phyloP scores from a whole-genome alignment of 495 filamentous ascomycete genomes.

The Penicillium paxilli region DNA sequence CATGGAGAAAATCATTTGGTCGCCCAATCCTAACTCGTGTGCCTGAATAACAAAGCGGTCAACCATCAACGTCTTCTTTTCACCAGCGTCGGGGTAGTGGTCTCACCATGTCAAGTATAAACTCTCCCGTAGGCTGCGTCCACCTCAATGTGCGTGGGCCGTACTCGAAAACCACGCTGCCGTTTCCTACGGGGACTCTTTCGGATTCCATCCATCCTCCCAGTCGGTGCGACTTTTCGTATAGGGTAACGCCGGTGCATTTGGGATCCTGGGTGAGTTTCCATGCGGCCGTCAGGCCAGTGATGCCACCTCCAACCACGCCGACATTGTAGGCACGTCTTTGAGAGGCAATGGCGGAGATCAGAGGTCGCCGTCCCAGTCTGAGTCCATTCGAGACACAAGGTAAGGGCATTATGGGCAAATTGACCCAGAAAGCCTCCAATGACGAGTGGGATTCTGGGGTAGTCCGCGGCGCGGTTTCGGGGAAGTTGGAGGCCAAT shows the following conservation, averaged over 20 bases:
- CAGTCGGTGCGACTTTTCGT: slow-evolving; percentile 65
- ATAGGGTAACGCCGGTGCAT: slow-evolving; percentile 68
- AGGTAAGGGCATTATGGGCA: slow-evolving; percentile 32
- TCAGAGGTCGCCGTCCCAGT: slow-evolving; percentile 15
- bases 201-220: slow-evolving; percentile 87
- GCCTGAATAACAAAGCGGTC: slow-evolving; percentile 1
- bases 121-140: slow-evolving; percentile 41
- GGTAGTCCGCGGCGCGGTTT: no score
- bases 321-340: slow-evolving; percentile 55
- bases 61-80: not conserved
- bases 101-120: slow-evolving; percentile 58
- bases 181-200: slow-evolving; percentile 56
- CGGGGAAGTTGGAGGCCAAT: no score
- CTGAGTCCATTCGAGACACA: slow-evolving; percentile 24
- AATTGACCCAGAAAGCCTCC: not conserved
- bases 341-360: slow-evolving; percentile 15
- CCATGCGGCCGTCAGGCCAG: slow-evolving; percentile 80
- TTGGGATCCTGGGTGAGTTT: slow-evolving; percentile 63
- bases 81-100: not conserved
- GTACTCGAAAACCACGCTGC: slow-evolving; percentile 73
- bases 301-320: slow-evolving; percentile 86
- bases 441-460: not conserved
- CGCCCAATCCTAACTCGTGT: slow-evolving; percentile 53
- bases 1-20: slow-evolving; percentile 60
- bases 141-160: slow-evolving; percentile 80